Evolutionary conservation across 2,329 filamentous ascomycete species (phyloP).

Genomic region (Aspergillus sp.): DNA sequence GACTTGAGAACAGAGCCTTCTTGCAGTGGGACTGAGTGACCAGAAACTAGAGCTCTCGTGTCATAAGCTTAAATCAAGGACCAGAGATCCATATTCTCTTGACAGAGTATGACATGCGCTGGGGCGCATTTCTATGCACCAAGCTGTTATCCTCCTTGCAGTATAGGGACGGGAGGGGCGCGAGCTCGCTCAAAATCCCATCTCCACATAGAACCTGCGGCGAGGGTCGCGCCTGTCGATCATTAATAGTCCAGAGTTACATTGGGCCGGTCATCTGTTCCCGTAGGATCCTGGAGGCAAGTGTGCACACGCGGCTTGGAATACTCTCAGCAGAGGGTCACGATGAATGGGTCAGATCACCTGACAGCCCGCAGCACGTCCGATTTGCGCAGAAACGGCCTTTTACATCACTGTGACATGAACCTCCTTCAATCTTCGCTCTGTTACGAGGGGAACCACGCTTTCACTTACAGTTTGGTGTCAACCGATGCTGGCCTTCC

Average conservation of each 20-base stretch:
- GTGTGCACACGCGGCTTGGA: not conserved
- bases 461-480: not conserved
- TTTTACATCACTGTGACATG: conserved; percentile 2
- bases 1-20: not conserved
- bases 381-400: not conserved
- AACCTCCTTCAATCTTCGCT: too few species aligned
- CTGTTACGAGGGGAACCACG: not conserved
- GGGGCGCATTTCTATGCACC: not conserved
- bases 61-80: not conserved
- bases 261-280: not conserved
- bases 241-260: not conserved
- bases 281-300: not conserved
- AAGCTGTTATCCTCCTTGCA: not conserved
- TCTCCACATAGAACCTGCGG: not conserved
- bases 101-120: not conserved
- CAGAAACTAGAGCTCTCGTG: not conserved
- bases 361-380: not conserved
- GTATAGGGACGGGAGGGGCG: not conserved
- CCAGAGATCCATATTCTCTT: not conserved
- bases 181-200: not conserved
- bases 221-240: not conserved
- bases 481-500: not conserved
- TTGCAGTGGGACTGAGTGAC: not conserved
- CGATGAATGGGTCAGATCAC: not conserved
- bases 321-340: too few species aligned